Conservation (phyloP, 352 stramenopile genomes). For the Globisporangium spiculum region DNA sequence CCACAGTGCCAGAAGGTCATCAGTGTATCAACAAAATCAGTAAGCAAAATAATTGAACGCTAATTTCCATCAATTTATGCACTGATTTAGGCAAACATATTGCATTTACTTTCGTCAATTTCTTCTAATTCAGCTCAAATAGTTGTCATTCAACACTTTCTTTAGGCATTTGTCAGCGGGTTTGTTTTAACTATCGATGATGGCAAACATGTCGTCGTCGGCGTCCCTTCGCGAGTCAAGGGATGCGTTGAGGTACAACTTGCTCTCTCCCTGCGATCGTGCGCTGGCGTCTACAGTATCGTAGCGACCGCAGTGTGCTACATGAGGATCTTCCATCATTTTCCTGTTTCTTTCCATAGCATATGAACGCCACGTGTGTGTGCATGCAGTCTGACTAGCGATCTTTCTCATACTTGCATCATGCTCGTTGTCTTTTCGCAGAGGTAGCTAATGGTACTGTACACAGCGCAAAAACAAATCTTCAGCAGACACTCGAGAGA, state of each 20-base stretch:
- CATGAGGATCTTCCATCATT: slow-evolving; percentile 5
- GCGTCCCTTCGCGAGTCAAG: slow-evolving; percentile 5
- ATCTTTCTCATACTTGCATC: background rate
- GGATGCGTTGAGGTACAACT: background rate
- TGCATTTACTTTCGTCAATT: background rate
- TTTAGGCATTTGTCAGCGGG: background rate
- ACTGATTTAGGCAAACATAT: background rate
- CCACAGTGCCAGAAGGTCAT: background rate
- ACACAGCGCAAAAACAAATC: background rate
- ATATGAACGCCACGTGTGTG: background rate
- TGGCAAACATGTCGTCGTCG: background rate
- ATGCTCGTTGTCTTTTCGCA: slow-evolving; percentile 7
- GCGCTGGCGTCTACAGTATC: slow-evolving; percentile 13
- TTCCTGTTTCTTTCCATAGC: background rate
- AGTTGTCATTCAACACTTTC: background rate
- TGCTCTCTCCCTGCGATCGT: background rate
- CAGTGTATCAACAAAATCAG: too few relatives aligned
- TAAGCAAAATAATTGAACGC: too few relatives aligned
- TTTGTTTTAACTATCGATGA: background rate
- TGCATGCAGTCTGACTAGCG: background rate
- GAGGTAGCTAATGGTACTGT: background rate
- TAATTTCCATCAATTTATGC: background rate
- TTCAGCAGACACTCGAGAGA: slow-evolving; percentile 3
- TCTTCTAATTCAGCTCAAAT: background rate
- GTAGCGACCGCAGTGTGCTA: background rate